These are phyloP conservation scores for Xylaria hypoxylon DNA, from an alignment of 2,329 filamentous ascomycete genomes.

Conservation along the genomic window DNA sequence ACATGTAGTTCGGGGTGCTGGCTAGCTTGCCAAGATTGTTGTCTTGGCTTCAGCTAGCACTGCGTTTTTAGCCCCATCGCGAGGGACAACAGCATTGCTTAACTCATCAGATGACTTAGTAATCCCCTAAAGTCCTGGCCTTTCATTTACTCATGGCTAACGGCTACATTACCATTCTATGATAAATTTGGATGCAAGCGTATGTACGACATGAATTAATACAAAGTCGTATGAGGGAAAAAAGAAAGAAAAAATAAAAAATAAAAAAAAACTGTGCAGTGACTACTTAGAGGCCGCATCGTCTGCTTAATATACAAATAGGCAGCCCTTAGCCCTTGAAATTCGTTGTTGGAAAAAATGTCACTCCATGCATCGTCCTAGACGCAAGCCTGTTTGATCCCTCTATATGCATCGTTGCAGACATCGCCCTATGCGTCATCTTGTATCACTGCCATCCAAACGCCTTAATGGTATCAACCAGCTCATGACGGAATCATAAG, in stretches of 20 bases:
- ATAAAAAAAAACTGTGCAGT: slow-evolving; percentile 15
- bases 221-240: slow-evolving; percentile 1
- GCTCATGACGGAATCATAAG: slow-evolving; percentile 40
- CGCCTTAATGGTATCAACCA: slow-evolving; percentile 50
- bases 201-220: background rate
- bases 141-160: background rate
- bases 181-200: background rate
- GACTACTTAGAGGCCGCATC: slow-evolving; percentile 20
- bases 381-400: slow-evolving; percentile 25
- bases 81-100: no score
- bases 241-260: background rate
- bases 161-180: background rate
- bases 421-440: slow-evolving; percentile 27
- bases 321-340: slow-evolving; percentile 15
- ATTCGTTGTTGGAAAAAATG: slow-evolving; percentile 24
- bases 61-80: no score
- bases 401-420: slow-evolving; percentile 38
- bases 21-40: background rate
- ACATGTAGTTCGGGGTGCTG: no score
- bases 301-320: slow-evolving; percentile 37
- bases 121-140: no score
- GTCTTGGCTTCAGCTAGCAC: no score
- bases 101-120: no score
- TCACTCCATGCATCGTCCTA: slow-evolving; percentile 20
- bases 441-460: slow-evolving; percentile 38